A percentile compares a stretch with the other conserved stretches of the same genome.
Conservation (phyloP, 1,284 basidiomycete genomes). For the Naganishia sp. region DNA sequence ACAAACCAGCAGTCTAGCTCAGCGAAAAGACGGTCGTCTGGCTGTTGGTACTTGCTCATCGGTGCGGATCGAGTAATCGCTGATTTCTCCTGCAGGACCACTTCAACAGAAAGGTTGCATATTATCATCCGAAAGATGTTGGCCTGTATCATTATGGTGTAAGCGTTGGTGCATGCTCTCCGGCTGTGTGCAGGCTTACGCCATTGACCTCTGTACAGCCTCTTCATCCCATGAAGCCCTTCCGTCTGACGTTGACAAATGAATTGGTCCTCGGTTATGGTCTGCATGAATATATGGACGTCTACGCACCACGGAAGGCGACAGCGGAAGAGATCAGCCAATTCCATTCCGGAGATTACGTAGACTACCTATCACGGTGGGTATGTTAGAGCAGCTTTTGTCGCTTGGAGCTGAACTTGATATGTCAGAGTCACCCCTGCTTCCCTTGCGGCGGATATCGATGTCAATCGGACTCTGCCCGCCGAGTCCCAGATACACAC, state of each 20-base stretch:
- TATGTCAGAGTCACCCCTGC: slow-evolving; percentile 22
- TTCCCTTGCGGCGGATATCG: slow-evolving; percentile 27
- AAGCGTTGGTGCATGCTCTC: slow-evolving; percentile 42
- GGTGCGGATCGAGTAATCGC: slow-evolving; percentile 10
- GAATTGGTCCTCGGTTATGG: slow-evolving; percentile 95
- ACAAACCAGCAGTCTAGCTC: slow-evolving; percentile 44
- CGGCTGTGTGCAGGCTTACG: not conserved
- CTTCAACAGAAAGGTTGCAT: slow-evolving; percentile 84
- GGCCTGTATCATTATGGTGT: slow-evolving; percentile 96
- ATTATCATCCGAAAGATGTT: slow-evolving; percentile 92
- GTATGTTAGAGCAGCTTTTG: slow-evolving; percentile 35
- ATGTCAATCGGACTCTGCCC: slow-evolving; percentile 20
- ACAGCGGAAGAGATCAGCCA: slow-evolving; percentile 84
- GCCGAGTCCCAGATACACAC: slow-evolving; percentile 57
- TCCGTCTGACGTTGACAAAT: slow-evolving; percentile 90
- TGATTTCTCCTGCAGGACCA: slow-evolving; percentile 62
- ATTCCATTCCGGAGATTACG: slow-evolving; percentile 91
- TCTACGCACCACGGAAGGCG: slow-evolving; percentile 85
- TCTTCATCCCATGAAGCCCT: slow-evolving; percentile 98
- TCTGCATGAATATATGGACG: slow-evolving; percentile 91
- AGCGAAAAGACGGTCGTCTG: slow-evolving; percentile 45
- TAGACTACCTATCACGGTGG: slow-evolving; percentile 88
- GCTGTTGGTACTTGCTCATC: slow-evolving; percentile 40
- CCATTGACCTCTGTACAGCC: slow-evolving; percentile 60
- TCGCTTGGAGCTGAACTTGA: not conserved